These are phyloP conservation scores for Rhododendron simsii DNA, from an alignment of 148 eudicot genomes.

Conservation along the genomic window DNA sequence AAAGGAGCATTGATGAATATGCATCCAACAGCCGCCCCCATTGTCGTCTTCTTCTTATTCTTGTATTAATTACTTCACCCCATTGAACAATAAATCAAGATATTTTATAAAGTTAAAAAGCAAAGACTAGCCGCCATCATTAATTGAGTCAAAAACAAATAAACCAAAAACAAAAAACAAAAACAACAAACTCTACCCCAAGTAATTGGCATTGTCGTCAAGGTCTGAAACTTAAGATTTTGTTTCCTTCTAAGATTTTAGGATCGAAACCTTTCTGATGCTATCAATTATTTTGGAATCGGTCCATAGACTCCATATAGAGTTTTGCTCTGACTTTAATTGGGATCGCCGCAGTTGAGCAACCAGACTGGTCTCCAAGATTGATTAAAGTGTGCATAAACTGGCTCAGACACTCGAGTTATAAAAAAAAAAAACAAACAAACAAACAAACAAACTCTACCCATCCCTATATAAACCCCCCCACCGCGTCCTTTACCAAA, in stretches of 20 bases:
- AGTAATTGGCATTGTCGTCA: no score
- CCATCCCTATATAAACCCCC: not conserved
- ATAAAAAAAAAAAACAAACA: not conserved
- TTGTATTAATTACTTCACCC: not conserved
- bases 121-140: not conserved
- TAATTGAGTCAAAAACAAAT: not conserved
- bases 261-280: no score
- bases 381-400: no score
- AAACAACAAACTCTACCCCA: not conserved
- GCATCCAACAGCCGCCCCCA: not conserved
- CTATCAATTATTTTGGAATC: no score
- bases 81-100: not conserved
- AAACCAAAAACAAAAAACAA: not conserved
- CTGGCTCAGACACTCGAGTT: no score
- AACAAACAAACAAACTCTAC: no score
- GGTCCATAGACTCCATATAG: no score
- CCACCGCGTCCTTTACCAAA: not conserved
- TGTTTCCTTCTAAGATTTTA: no score
- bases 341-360: no score
- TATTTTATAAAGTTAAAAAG: not conserved
- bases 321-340: no score
- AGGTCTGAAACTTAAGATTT: no score
- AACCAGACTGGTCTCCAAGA: rapidly evolving
- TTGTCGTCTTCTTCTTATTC: not conserved
- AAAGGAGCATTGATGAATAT: not conserved